Base-by-base conservation (phyloP, 116 monocot species). In the Dioscorea cayenensis region DNA sequence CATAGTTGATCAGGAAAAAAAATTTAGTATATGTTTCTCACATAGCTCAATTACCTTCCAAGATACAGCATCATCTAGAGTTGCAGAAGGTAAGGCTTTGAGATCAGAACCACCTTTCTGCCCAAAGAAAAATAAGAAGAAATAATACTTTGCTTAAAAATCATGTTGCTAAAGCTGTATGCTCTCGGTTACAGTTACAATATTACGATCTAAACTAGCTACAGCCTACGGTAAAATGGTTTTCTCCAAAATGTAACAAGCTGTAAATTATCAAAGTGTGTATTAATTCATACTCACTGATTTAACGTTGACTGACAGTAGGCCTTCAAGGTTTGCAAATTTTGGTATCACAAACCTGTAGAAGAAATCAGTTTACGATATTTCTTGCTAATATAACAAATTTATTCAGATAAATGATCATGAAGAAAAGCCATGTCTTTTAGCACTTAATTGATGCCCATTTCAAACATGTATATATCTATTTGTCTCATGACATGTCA, bases 21-120 rank as follows among this genome's bases (percentile, higher is more conserved):
- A 32, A 32, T 32, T 32, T 32, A 32, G 4, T 3, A 32, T 32
- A 1, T 32, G 32, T 32, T 32, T 32, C 32, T 32, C 32, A 32
- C 32, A 32, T 32, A 32, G 32, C 32, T 32, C 32, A 32, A 32
- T 32, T 79, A 88, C 88, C 84, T 88, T 83, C 92, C 92, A 92
- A 66, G 51, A 83, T 19, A 88, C 74, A 50, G 92, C 88, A 76
- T 83, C 72, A 82, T 88, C 88, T 14, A 85, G 7, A 22, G 79
- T 79, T 73, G 66, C 60, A 28, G 71, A 70, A 73, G 88, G 75
- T 63, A 82, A 80, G 49, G 81, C 73, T 70, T 81, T 79, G 32
- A 92, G 81, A 2, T 32, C 32, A 67, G 88, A 88, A 28, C 88
- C 84, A 50, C 75, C 70, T 71, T 77, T 70, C 92, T 92, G 84